Base-by-base conservation (phyloP, 208 protist species). In the Phytomonas francai region DNA sequence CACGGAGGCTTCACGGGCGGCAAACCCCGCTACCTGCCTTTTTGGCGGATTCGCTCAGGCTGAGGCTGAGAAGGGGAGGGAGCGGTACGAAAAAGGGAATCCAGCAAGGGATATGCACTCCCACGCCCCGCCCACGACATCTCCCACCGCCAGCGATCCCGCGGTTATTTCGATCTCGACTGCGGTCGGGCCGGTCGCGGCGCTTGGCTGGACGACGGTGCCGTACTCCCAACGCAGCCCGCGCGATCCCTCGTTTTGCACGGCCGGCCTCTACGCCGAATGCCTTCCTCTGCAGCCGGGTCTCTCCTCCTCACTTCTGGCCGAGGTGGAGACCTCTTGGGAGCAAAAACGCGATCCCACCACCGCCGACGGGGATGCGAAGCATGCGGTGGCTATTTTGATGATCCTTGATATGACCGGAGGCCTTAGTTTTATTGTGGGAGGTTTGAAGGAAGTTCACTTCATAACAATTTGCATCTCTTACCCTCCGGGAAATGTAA, bases 371-470 rank as follows among this genome's bases (percentile, higher is more conserved):
- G 33, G 33, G 3, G 33, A 30, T 27, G 9, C 14, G 27, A 45
- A 33, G 11, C 45, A 29, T 25, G 57, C 68, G 16, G 76, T 84
- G 0, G 73, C 81, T 11, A 30, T 89, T 36, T 71, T 92, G 5
- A 54, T 85, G 14, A 63, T 92, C 4, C 57, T 92, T 27, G 82
- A 82, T 62, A 63, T 66, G 19, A 59, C 63, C n/a, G 87, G 87
- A n/a, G 57, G 64, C 9, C 36, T 92, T 31, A 78, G 78, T 70
- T 75, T 81, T 54, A 60, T 89, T 9, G 73, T 80, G 28, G 84
- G 83, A 56, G 87, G 87, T 14, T 73, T 92, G 12, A 81, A 80
- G 61, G 87, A 92, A 72, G 79, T 87, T 28, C 65, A 58, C 54
- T 59, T 71, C 16, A 22, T 77, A 28, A 32, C 27, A 0, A 33